Evolutionary conservation across 1,139 yeast species (phyloP).

Genomic region (Scheffersomyces segobiensis): DNA sequence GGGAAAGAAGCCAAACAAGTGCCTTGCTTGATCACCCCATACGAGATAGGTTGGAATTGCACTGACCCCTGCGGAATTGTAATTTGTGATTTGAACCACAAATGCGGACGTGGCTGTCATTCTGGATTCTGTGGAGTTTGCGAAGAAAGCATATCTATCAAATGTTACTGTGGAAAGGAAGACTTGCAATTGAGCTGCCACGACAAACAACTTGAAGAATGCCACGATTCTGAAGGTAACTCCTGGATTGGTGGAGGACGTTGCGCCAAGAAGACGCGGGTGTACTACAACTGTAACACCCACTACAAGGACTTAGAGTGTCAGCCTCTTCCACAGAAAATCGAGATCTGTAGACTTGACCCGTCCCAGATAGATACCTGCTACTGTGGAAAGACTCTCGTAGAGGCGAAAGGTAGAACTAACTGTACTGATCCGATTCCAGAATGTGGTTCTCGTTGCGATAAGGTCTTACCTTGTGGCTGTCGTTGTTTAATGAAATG

Average conservation of each 20-base stretch:
- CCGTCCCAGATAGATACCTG: slow-evolving; percentile 64
- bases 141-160: slow-evolving; percentile 30
- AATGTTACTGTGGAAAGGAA: slow-evolving; percentile 77
- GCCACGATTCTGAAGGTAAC: slow-evolving; percentile 13
- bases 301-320: slow-evolving; percentile 65
- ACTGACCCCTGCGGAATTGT: slow-evolving; percentile 55
- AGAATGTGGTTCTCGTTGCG: slow-evolving; percentile 66
- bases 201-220: slow-evolving; percentile 38
- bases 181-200: slow-evolving; percentile 47
- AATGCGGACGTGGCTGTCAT: slow-evolving; percentile 53
- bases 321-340: slow-evolving; percentile 46
- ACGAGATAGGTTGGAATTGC: slow-evolving; percentile 69
- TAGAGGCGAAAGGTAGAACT: slow-evolving; percentile 33
- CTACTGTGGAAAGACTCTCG: slow-evolving; percentile 68
- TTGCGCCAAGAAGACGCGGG: slow-evolving; percentile 55
- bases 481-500: slow-evolving; percentile 68
- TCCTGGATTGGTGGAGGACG: slow-evolving; percentile 64
- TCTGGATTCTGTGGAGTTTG: slow-evolving; percentile 81
- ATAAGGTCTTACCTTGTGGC: slow-evolving; percentile 68
- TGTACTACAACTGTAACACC: slow-evolving; percentile 62
- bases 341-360: slow-evolving; percentile 59
- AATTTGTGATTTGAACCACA: slow-evolving; percentile 67
- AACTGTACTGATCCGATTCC: slow-evolving; percentile 79
- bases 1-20: slow-evolving; percentile 67
- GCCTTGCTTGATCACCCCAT: slow-evolving; percentile 75